Evolutionary conservation across 116 monocot species (phyloP), one percentile per base, ranked within the genome.

Genomic region (Dioscorea cayenensis): DNA sequence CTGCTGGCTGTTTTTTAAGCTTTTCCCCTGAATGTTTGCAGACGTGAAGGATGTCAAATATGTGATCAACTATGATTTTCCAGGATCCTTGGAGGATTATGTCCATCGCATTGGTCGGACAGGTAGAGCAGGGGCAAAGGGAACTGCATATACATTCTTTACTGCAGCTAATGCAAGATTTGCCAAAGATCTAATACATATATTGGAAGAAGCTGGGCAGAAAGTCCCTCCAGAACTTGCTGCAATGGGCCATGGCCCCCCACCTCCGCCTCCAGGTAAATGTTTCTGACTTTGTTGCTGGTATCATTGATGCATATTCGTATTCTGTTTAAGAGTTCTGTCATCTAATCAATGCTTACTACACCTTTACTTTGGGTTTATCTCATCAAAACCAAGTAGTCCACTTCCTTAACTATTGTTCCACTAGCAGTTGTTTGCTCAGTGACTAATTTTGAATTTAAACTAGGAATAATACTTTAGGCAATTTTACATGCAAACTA

Each of bases 31-130:
- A 51, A 55, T 59, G 27, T 77, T 27, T 73, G 71, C 79, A 99
- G 99, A 99, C 82, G 94, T 99, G 69, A 99, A 99, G 77, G 99
- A 99, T 84, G 94, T 94, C 38, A 99, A 90, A 66, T 99, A 89
- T 71, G 99, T 99, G 21, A 84, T 99, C 63, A 99, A 99, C 78
- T 99, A 99, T 75, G 99, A 99, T 71, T 99, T 94, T 73, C 99
- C 99, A 73, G 89, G 94, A 62, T 99, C 99, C 18, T 69, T 99
- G 52, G 99, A 99, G 81, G 99, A 99, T 76, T 99, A 99, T 82
- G 99, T 99, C 23, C 99, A 99, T 65, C 88, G 99, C 11, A 99
- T 99, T 73, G 99, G 99, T 27, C 80, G 99, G 63, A 99, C 99
- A n/a, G 99, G 99, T 12, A 77, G 99, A 65, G 99, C 94, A 67